Evolutionary conservation across 208 protist species (phyloP).

Genomic region (Trypanosoma avium): DNA sequence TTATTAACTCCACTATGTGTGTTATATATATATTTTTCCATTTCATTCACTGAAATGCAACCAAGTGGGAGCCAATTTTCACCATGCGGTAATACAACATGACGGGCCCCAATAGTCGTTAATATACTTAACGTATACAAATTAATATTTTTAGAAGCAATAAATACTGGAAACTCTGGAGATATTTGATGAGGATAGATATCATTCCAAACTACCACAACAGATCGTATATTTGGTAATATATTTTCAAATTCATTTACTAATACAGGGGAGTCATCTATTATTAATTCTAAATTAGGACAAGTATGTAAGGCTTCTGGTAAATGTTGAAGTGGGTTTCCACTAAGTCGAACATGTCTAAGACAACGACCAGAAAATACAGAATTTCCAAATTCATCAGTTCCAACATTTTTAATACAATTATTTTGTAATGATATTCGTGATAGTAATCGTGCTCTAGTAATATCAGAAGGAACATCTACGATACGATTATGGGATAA

Average conservation of each 20-base stretch:
- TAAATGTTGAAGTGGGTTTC: slow-evolving; percentile 60
- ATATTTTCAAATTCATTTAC: slow-evolving; percentile 62
- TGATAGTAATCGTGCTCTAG: slow-evolving; percentile 43
- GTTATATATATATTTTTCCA: background rate
- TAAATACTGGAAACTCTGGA: slow-evolving; percentile 6
- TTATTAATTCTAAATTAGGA: slow-evolving; percentile 57
- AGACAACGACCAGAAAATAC: slow-evolving; percentile 60
- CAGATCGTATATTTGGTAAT: slow-evolving; percentile 19
- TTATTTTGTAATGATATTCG: slow-evolving; percentile 69
- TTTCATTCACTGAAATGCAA: background rate
- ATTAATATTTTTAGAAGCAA: slow-evolving; percentile 15
- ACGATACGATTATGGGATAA: slow-evolving; percentile 72
- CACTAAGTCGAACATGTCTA: slow-evolving; percentile 62
- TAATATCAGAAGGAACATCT: slow-evolving; percentile 41
- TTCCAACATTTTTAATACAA: slow-evolving; percentile 48
- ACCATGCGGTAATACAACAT: slow-evolving; percentile 9
- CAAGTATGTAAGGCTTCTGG: slow-evolving; percentile 52
- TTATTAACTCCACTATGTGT: too few species aligned
- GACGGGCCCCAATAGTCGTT: slow-evolving; percentile 1
- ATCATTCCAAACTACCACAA: slow-evolving; percentile 76
- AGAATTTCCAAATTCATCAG: slow-evolving; percentile 28
- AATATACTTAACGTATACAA: slow-evolving; percentile 15
- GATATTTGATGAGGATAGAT: slow-evolving; percentile 50
- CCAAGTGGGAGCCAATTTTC: slow-evolving; percentile 11
- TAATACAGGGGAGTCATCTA: slow-evolving; percentile 69